These are phyloP conservation scores for Xerocomus brunneocitrinus DNA, from an alignment of 768 basidiomycete genomes.

Conservation along the genomic window DNA sequence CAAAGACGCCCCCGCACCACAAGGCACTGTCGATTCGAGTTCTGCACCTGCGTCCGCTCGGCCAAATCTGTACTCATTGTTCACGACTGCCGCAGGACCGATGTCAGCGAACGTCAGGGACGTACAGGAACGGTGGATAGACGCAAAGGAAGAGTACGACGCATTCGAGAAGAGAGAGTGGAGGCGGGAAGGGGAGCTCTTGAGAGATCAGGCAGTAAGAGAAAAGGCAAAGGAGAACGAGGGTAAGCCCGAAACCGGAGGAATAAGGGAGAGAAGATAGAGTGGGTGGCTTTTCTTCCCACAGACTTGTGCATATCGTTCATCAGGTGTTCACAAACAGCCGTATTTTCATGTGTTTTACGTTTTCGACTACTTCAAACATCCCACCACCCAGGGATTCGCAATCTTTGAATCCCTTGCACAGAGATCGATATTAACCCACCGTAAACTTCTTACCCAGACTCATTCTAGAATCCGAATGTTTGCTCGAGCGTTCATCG, in stretches of 20 bases:
- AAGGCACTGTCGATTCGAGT: slow-evolving; percentile 29
- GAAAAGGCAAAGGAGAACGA: slow-evolving; percentile 8
- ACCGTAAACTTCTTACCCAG: too few relatives aligned
- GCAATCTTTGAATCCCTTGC: too few relatives aligned
- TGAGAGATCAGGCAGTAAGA: slow-evolving; percentile 22
- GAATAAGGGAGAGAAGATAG: slow-evolving; percentile 29
- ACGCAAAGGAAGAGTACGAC: slow-evolving; percentile 77
- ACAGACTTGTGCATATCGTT: neutral
- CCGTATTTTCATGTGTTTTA: neutral
- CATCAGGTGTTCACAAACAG: too few relatives aligned
- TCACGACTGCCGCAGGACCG: slow-evolving; percentile 59
- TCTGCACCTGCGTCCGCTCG: slow-evolving; percentile 37
- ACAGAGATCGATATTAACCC: too few relatives aligned
- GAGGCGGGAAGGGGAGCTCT: slow-evolving; percentile 63
- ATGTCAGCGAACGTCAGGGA: slow-evolving; percentile 58
- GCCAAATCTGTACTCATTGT: slow-evolving; percentile 64
- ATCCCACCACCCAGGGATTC: too few relatives aligned
- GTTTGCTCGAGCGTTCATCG: too few relatives aligned
- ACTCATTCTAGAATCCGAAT: too few relatives aligned
- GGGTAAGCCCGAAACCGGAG: slow-evolving; percentile 2
- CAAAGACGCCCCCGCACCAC: slow-evolving; percentile 28
- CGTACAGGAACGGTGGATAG: slow-evolving; percentile 94
- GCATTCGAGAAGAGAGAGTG: slow-evolving; percentile 74
- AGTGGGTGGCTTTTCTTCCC: slow-evolving; percentile 4
- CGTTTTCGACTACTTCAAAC: neutral